These are phyloP conservation scores for Auricularia sp. DNA, from an alignment of 768 basidiomycete species.

Conservation along the genomic window DNA sequence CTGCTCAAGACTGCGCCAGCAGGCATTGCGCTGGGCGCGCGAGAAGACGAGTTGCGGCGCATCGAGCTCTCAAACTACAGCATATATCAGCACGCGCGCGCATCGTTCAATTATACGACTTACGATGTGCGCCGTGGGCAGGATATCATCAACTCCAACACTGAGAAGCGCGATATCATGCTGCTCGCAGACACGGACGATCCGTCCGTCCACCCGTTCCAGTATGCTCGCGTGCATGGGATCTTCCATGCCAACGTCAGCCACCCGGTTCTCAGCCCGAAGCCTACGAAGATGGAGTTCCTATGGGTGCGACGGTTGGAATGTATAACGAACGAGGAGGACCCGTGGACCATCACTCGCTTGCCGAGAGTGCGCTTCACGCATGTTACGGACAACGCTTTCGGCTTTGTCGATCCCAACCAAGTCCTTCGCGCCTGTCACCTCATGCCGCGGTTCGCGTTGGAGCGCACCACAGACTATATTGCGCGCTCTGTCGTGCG, in stretches of 20 bases:
- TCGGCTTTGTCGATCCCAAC: constrained; percentile 38
- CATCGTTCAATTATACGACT: constrained; percentile 32
- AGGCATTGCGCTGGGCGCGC: constrained; percentile 12
- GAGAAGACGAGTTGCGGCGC: not conserved
- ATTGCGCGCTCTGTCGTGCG: not conserved
- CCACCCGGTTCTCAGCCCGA: constrained; percentile 3
- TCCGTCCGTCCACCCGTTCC: constrained; percentile 19
- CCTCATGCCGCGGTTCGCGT: not conserved
- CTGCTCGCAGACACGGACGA: constrained; percentile 15
- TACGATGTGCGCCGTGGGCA: constrained; percentile 33
- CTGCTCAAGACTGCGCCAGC: constrained; percentile 12
- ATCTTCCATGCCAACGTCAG: constrained; percentile 22
- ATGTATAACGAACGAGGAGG: constrained; percentile 16
- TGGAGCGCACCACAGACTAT: not conserved
- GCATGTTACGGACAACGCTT: constrained; percentile 19
- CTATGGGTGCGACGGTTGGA: constrained; percentile 35
- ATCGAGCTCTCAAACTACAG: not conserved
- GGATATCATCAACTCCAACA: constrained; percentile 32
- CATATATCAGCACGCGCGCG: constrained; percentile 3
- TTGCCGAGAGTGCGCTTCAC: constrained; percentile 33
- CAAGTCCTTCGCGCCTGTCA: not conserved
- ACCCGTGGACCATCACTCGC: constrained; percentile 19
- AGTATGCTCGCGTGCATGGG: constrained; percentile 27
- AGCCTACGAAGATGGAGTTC: constrained; percentile 24
- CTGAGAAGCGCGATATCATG: constrained; percentile 27